phyloP scores from a whole-genome alignment of 306 rosid genomes.

The Coriaria nepalensis region DNA sequence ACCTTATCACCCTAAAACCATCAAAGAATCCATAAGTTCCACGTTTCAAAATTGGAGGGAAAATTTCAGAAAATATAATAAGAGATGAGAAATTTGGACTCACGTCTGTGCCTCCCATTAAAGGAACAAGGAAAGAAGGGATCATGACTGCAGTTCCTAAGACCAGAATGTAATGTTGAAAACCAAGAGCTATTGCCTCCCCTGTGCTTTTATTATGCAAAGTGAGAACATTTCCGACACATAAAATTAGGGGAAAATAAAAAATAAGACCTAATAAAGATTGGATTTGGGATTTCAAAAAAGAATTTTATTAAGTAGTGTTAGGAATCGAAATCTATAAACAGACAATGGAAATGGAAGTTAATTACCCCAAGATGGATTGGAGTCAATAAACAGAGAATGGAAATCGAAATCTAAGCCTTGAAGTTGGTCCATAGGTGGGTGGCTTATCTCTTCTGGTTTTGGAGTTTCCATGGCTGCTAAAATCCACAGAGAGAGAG shows the following conservation, averaged over 20 bases:
- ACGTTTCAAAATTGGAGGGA: background rate
- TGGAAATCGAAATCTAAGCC: conserved; percentile 97
- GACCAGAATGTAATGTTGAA: conserved; percentile 93
- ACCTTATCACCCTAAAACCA: conserved; percentile 72
- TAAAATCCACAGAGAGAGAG: conserved; percentile 19
- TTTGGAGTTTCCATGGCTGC: conserved; percentile 58
- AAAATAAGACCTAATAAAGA: background rate
- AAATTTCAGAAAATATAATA: conserved; percentile 1
- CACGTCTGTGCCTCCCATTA: conserved; percentile 95
- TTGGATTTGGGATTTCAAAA: background rate
- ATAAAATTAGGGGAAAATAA: background rate
- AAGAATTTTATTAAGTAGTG: conserved; percentile 4
- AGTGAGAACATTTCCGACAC: conserved; percentile 2
- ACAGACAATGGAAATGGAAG: conserved; percentile 4
- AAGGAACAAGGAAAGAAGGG: conserved; percentile 91
- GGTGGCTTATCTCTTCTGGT: conserved; percentile 76
- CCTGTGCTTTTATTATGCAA: conserved; percentile 37
- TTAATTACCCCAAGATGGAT: conserved; percentile 89
- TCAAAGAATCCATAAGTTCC: background rate
- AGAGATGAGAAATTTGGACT: conserved; percentile 17
- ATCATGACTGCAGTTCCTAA: conserved; percentile 99
- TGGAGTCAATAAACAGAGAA: conserved; percentile 87
- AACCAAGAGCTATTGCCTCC: conserved; percentile 80
- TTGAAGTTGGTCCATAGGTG: conserved; percentile 95
- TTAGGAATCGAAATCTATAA: too few species aligned